Base-by-base conservation (phyloP, 805 yeast genomes). In the Yarrowia keelungensis region DNA sequence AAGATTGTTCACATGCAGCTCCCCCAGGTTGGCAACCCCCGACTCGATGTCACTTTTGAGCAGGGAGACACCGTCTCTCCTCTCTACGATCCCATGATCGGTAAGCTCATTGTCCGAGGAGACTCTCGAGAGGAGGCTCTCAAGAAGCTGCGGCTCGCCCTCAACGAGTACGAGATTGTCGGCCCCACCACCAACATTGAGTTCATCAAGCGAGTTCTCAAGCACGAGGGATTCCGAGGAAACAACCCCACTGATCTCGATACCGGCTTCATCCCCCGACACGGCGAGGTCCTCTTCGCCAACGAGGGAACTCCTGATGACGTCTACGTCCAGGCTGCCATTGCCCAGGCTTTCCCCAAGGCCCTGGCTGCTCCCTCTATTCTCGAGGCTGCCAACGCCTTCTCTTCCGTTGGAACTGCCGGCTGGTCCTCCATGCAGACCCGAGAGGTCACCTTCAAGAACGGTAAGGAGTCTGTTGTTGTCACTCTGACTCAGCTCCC, bases 61-160 rank as follows among this genome's bases (percentile, higher is more conserved):
- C 70, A 74, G 61, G 74, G 73, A 10, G 71, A 74, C 42, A 71
- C 73, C 8, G 76, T 76, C 10, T 74, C 77, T 22, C 72, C 78
- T 11, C 71, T 75, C 19, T 76, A 76, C 56, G 78, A 76, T 46
- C 78, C 78, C 26, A 76, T 76, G 78, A 74, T 76, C 45, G 78
- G 78, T 51, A 76, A 76, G 71, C 71, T 76, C 8, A 76, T 76
- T 62, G 78, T 76, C 32, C 64, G 72, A 19, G 78, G 77, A 2
- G 51, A 67, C 7, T 69, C 70, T 51, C 71, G 78, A 38, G 70
- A 70, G 14, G 76, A 75, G 71, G 77, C 78, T 5, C 69, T 76
- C 38, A 67, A 62, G 50, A 75, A 74, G 67, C 70, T 76, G 74
- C 69, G 70, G 26, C 69, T 70, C 8, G 78, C 78, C 8, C 72